Conservation (phyloP, 441 rosid species). For the Arabidopsis lyrata region DNA sequence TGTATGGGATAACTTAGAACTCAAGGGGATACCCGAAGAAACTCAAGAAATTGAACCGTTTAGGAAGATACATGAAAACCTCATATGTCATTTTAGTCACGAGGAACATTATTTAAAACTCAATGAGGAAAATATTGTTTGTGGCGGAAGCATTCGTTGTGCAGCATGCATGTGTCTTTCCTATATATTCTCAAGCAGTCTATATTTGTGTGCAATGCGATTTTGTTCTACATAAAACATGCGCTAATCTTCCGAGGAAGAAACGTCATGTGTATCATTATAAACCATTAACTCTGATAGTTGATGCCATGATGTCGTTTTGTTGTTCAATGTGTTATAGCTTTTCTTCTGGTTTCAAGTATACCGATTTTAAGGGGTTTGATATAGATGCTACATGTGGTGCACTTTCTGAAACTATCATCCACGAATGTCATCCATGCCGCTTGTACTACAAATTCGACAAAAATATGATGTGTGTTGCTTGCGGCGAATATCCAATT, state of each 20-base stretch:
- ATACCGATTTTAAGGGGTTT: neutral
- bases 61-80: neutral
- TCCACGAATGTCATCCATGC: neutral
- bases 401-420: too few relatives aligned
- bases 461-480: neutral
- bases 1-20: constrained; percentile 8
- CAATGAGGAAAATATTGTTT: neutral
- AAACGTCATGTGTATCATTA: neutral
- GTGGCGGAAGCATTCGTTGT: neutral
- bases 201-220: neutral
- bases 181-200: neutral
- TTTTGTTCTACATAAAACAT: neutral
- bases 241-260: neutral
- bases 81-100: constrained; percentile 26
- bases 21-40: neutral
- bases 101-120: neutral
- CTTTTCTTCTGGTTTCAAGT: neutral
- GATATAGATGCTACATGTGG: too few relatives aligned
- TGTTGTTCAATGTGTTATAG: too few relatives aligned
- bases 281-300: neutral
- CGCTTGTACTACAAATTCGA: neutral
- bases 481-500: neutral
- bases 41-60: neutral
- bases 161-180: neutral
- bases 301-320: too few relatives aligned